phyloP scores from a whole-genome alignment of 805 yeast species.

The Candida silvicultrix region DNA sequence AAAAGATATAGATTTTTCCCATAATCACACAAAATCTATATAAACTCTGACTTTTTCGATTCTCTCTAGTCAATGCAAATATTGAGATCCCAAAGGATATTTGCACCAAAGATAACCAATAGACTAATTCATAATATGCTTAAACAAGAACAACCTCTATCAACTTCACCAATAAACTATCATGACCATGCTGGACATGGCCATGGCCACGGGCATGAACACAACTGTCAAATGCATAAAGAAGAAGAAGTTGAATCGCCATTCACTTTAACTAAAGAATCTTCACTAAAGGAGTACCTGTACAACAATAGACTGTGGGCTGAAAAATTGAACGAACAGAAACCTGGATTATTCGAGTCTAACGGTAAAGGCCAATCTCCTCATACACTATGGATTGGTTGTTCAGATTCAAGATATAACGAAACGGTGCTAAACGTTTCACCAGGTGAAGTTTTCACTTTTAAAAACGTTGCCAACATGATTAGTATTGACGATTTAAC shows the following conservation, averaged over 20 bases:
- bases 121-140: not conserved
- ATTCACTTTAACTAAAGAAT: conserved; percentile 35
- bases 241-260: conserved; percentile 13
- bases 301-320: conserved; percentile 40
- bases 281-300: conserved; percentile 42
- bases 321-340: conserved; percentile 27
- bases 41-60: too few relatives aligned
- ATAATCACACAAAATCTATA: too few relatives aligned
- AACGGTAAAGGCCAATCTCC: conserved; percentile 88
- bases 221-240: conserved; percentile 2
- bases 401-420: conserved; percentile 87
- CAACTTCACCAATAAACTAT: not conserved
- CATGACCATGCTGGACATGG: not conserved
- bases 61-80: not conserved
- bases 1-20: not conserved
- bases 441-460: conserved; percentile 90
- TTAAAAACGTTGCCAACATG: conserved; percentile 82
- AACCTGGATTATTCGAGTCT: conserved; percentile 19
- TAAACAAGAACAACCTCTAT: not conserved
- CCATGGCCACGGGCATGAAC: not conserved
- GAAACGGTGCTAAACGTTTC: conserved; percentile 69
- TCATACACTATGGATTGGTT: conserved; percentile 89
- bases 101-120: not conserved
- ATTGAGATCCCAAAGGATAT: not conserved
- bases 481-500: conserved; percentile 64